phyloP scores from a whole-genome alignment of 257 asterid species.

The Ilex aquifolium region DNA sequence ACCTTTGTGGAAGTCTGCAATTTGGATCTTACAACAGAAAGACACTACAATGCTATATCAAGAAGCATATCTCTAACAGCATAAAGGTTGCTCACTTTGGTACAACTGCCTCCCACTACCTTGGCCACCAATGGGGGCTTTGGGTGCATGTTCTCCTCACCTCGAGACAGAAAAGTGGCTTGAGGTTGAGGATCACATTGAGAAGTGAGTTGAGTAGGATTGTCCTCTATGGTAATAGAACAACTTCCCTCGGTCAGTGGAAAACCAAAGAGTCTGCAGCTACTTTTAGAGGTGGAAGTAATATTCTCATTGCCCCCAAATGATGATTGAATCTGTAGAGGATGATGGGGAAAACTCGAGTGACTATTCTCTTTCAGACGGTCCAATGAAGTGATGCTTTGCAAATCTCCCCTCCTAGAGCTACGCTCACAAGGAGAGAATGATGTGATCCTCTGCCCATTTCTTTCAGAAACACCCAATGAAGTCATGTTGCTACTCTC shows the following conservation, averaged over 20 bases:
- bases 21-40: background rate
- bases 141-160: slow-evolving; percentile 34
- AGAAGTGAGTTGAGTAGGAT: slow-evolving; percentile 16
- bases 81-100: slow-evolving; percentile 46
- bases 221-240: slow-evolving; percentile 22
- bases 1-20: background rate
- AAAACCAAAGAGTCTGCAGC: slow-evolving; percentile 87
- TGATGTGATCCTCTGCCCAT: slow-evolving; percentile 14
- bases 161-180: slow-evolving; percentile 26
- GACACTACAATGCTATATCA: slow-evolving; percentile 54
- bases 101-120: slow-evolving; percentile 42
- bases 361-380: slow-evolving; percentile 21
- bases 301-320: slow-evolving; percentile 29
- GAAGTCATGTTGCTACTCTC: slow-evolving; percentile 26
- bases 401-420: slow-evolving; percentile 14
- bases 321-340: slow-evolving; percentile 39
- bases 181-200: slow-evolving; percentile 19
- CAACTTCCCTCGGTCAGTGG: slow-evolving; percentile 61
- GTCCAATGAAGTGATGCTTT: slow-evolving; percentile 20
- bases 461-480: slow-evolving; percentile 28
- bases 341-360: slow-evolving; percentile 12
- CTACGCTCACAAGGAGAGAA: slow-evolving; percentile 22
- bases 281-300: slow-evolving; percentile 41
- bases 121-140: slow-evolving; percentile 35
- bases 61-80: slow-evolving; percentile 68